Evolutionary conservation across 345 rosid species (phyloP), one percentile per base, ranked within the genome.

Genomic region (Gossypium longicalyx): DNA sequence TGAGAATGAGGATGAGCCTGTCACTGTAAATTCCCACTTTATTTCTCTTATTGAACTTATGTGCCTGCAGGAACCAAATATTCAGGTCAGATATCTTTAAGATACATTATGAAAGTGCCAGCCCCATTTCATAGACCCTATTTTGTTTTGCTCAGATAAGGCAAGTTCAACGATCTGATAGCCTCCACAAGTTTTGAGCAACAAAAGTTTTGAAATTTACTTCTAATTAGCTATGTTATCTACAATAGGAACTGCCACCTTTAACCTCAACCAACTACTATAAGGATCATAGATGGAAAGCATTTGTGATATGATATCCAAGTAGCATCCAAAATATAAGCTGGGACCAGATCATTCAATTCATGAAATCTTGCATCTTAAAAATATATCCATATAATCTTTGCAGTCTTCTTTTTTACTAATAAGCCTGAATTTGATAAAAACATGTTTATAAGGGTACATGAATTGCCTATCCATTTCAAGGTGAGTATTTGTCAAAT

Each of bases 1-100:
- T 88, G 91, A 80, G 82, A 87, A 83, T 77, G 89, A 82, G 78
- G 93, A 85, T 87, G 81, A 78, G 79, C 81, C 86, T 82, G 82
- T 82, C 88, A 88, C 82, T 67, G 83, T 74, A 83, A 76, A 74
- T 58, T 78, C 79, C 83, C 83, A 77, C 78, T 81, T 80, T 82
- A 81, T 79, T 79, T 86, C 82, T 84, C 84, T 82, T 75, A 81
- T 81, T 68, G 84, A 83, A 83, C 81, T 89, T 90, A 94, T 92
- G 97, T 94, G 95, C 97, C 97, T 94, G 97, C 97, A 94, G 87
- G 90, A 92, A 92, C 67, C 67, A 62, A 62, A 62, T 62, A 62
- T 62, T 62, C 44, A 7, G 41, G 64, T 60, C 64, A 60, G 64
- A 60, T 60, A 25, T 60, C 10, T 60, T 27, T 60, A 12, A 25